Evolutionary conservation across 73 alveolate species (phyloP).

Genomic region (Paramecium bursaria): DNA sequence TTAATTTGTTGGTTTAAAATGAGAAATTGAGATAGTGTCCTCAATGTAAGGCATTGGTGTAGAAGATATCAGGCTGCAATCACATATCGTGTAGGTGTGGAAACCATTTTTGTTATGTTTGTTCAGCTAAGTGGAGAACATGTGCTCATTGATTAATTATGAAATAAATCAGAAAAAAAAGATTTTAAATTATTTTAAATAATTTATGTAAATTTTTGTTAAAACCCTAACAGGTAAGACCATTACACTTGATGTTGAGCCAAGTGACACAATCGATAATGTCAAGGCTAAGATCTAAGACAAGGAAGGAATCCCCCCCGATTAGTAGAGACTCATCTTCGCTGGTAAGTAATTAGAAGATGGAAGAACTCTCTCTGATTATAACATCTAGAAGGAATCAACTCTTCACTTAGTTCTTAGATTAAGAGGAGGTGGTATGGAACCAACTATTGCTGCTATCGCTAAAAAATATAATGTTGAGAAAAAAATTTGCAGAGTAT

Average conservation of each 20-base stretch:
- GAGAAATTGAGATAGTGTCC: background rate
- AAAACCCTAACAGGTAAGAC: constrained; percentile 79
- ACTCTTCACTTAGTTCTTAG: constrained; percentile 79
- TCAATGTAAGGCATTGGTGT: background rate
- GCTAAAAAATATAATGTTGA: constrained; percentile 73
- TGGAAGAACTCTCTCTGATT: constrained; percentile 77
- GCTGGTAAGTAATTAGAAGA: constrained; percentile 82
- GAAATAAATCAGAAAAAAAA: no score
- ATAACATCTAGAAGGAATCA: constrained; percentile 79
- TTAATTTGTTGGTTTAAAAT: no score
- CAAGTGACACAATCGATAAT: constrained; percentile 76
- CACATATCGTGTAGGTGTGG: constrained; percentile 40
- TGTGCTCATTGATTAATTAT: no score
- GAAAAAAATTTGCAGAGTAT: constrained; percentile 74
- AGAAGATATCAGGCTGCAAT: constrained; percentile 36
- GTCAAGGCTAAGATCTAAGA: constrained; percentile 80
- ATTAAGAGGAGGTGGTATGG: constrained; percentile 81
- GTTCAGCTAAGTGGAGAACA: constrained; percentile 14
- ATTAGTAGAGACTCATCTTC: constrained; percentile 74
- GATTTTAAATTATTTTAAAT: no score
- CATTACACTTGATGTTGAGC: constrained; percentile 78
- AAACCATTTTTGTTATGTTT: constrained; percentile 40
- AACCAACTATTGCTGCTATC: constrained; percentile 73
- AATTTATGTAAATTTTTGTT: constrained; percentile 74
- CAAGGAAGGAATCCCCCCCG: constrained; percentile 84